These are phyloP conservation scores for Xylaria sp. DNA, from an alignment of 2,329 filamentous ascomycete genomes.

Conservation along the genomic window DNA sequence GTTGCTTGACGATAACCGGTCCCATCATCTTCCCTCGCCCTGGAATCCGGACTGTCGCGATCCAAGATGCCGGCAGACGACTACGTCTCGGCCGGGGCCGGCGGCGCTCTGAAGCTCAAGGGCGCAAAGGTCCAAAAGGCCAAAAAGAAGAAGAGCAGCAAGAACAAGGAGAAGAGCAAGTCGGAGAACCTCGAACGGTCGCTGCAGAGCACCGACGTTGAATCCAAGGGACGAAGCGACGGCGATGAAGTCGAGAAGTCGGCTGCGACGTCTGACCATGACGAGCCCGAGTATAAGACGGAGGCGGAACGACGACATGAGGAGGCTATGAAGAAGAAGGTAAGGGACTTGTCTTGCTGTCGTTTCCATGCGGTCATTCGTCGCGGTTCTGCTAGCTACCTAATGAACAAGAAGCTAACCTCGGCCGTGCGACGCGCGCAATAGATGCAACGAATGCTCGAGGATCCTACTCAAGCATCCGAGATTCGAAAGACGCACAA, in stretches of 20 bases:
- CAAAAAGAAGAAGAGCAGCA: conserved; percentile 56
- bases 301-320: conserved; percentile 78
- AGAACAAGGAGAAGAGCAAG: conserved; percentile 35
- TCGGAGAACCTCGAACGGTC: conserved; percentile 42
- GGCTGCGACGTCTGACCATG: conserved; percentile 25
- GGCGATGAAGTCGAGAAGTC: conserved; percentile 28
- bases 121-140: conserved; percentile 60
- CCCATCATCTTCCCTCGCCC: background rate
- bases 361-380: background rate
- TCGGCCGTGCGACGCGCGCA: background rate
- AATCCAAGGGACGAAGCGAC: conserved; percentile 18
- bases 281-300: conserved; percentile 57
- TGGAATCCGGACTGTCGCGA: background rate
- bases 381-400: background rate
- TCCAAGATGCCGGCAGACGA: conserved; percentile 65
- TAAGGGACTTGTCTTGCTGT: conserved; percentile 29
- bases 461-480: conserved; percentile 50
- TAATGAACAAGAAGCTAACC: conserved; percentile 8
- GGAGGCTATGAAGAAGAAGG: conserved; percentile 74
- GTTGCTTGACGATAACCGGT: background rate
- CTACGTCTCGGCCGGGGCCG: conserved; percentile 59
- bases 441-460: conserved; percentile 74
- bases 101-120: conserved; percentile 81
- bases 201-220: conserved; percentile 35
- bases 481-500: conserved; percentile 96